Conservation (phyloP, 2,329 filamentous ascomycete species). For the Colletotrichum chlorophyti region DNA sequence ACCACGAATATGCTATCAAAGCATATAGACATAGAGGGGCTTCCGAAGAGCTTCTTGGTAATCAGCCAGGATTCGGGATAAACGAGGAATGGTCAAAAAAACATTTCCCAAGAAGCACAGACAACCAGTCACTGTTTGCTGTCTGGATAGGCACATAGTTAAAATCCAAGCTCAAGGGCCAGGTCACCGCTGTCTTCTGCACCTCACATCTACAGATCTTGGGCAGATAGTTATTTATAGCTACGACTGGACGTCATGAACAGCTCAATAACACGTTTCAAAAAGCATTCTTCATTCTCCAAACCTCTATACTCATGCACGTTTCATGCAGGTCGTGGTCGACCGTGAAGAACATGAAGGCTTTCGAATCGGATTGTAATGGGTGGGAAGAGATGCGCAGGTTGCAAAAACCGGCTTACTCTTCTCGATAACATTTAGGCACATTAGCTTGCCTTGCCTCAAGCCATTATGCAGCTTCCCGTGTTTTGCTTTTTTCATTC, state of each 20-base stretch:
- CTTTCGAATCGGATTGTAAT: no score
- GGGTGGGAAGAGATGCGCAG: background rate
- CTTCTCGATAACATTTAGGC: slow-evolving; percentile 7
- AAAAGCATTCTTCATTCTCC: slow-evolving; percentile 7
- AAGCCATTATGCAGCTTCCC: slow-evolving; percentile 11
- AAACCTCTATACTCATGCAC: no score
- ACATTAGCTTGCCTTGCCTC: slow-evolving; percentile 7
- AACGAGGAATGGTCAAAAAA: background rate
- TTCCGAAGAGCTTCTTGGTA: background rate
- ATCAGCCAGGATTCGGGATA: background rate
- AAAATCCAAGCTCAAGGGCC: background rate
- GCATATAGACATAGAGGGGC: background rate
- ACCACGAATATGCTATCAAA: background rate
- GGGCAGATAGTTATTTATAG: background rate
- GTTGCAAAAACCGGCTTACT: slow-evolving; percentile 6
- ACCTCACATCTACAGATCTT: background rate
- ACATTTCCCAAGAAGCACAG: background rate
- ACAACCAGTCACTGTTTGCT: slow-evolving; percentile 8
- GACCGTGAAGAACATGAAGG: no score
- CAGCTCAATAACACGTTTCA: background rate
- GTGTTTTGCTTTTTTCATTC: background rate
- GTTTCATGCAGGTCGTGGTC: no score
- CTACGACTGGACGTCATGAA: slow-evolving; percentile 8
- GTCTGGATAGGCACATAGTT: no score
- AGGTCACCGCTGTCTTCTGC: slow-evolving; percentile 4